Conservation (phyloP, 2,329 filamentous ascomycete genomes). For the Epichloe gansuensis region DNA sequence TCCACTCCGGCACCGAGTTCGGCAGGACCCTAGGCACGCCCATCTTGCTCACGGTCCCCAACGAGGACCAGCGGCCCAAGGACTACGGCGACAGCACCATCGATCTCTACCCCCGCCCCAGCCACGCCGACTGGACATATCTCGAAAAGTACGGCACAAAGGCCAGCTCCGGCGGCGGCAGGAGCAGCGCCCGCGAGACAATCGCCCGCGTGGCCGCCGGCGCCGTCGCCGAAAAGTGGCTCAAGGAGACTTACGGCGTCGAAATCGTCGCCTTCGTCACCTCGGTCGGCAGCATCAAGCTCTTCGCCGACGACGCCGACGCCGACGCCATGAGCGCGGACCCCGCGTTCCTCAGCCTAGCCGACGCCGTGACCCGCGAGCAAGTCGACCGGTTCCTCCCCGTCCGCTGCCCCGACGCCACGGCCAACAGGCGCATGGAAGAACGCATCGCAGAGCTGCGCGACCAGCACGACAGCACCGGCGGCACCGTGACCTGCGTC, state of each 20-base stretch:
- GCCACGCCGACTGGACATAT: conserved; percentile 94
- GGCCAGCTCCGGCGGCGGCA: conserved; percentile 77
- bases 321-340: conserved; percentile 49
- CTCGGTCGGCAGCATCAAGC: conserved; percentile 54
- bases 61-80: conserved; percentile 83
- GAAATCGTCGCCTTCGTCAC: conserved; percentile 88
- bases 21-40: conserved; percentile 84
- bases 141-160: conserved; percentile 94
- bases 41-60: conserved; percentile 74
- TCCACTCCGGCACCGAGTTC: conserved; percentile 85
- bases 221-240: conserved; percentile 87
- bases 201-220: conserved; percentile 87
- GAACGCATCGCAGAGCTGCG: conserved; percentile 64
- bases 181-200: conserved; percentile 87
- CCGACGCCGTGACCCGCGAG: conserved; percentile 58
- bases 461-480: conserved; percentile 76
- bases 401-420: conserved; percentile 68
- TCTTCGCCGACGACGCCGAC: conserved; percentile 18
- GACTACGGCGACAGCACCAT: conserved; percentile 88
- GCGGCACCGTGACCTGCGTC: conserved; percentile 88
- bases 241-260: conserved; percentile 65
- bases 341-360: conserved; percentile 63
- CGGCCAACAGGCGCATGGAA: conserved; percentile 58
- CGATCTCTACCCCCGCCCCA: conserved; percentile 80
- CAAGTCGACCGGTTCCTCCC: conserved; percentile 76